phyloP scores from a whole-genome alignment of 208 protist genomes.

The Porcisia hertigi region DNA sequence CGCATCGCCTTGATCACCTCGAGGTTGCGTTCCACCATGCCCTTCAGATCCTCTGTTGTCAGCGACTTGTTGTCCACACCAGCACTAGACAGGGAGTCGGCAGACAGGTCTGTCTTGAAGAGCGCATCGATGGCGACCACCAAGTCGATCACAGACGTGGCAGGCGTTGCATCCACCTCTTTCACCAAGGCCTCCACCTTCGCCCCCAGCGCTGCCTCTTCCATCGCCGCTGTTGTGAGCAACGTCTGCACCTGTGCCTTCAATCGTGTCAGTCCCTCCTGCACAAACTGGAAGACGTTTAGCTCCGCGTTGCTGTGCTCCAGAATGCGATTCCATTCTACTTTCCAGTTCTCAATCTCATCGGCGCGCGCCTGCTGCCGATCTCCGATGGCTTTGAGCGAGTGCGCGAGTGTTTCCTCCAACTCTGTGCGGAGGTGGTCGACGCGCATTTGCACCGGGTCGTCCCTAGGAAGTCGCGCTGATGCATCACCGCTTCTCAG shows the following conservation, averaged over 20 bases:
- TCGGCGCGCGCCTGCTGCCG: conserved; percentile 42
- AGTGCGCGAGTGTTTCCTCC: conserved; percentile 17
- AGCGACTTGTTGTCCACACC: conserved; percentile 20
- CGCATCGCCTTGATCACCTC: conserved; percentile 26
- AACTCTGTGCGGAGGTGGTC: conserved; percentile 23
- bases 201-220: conserved; percentile 49
- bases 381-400: conserved; percentile 29
- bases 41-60: conserved; percentile 28
- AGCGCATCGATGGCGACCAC: conserved; percentile 31
- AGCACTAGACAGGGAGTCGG: not conserved
- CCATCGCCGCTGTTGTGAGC: conserved; percentile 46
- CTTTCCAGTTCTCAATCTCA: conserved; percentile 40
- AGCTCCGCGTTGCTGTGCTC: conserved; percentile 74
- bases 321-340: conserved; percentile 27
- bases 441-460: conserved; percentile 30
- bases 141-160: conserved; percentile 24
- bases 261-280: conserved; percentile 66
- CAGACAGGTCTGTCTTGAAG: conserved; percentile 24
- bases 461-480: conserved; percentile 11
- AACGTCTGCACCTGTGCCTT: conserved; percentile 73
- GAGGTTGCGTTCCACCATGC: conserved; percentile 39
- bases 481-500: conserved; percentile 19
- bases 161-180: conserved; percentile 25
- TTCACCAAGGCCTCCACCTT: conserved; percentile 24
- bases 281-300: conserved; percentile 44